These are phyloP conservation scores for Claviceps humidiphila DNA, from an alignment of 2,329 filamentous ascomycete genomes.

Conservation along the genomic window DNA sequence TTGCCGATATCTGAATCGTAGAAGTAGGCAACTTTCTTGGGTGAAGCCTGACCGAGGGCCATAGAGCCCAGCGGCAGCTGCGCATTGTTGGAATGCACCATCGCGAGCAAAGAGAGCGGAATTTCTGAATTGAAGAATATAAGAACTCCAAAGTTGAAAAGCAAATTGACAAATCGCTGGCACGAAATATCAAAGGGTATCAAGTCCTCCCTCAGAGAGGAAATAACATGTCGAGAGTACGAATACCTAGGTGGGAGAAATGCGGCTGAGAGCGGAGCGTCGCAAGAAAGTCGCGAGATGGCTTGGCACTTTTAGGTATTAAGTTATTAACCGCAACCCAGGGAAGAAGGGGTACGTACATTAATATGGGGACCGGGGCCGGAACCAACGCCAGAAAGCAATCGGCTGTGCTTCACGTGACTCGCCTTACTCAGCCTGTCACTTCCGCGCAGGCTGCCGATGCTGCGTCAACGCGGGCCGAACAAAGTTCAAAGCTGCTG, in stretches of 20 bases:
- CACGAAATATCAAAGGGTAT: neutral
- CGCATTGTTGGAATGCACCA: conserved; percentile 21
- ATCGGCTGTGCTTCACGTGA: conserved; percentile 8
- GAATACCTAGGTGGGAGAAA: neutral
- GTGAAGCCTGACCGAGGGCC: conserved; percentile 32
- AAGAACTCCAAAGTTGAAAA: neutral
- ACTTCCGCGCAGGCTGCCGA: conserved; percentile 6
- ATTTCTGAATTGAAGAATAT: neutral
- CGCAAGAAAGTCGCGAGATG: conserved; percentile 2
- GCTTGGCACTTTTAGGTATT: neutral
- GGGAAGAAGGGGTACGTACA: neutral
- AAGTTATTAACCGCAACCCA: neutral
- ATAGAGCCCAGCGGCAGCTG: conserved; percentile 28
- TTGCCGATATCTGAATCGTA: conserved; percentile 98
- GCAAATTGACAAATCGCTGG: neutral
- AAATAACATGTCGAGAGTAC: neutral
- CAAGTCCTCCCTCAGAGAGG: neutral
- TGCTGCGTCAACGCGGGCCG: conserved; percentile 6
- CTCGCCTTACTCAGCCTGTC: conserved; percentile 9
- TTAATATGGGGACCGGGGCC: too few species aligned
- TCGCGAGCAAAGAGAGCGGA: conserved; percentile 8
- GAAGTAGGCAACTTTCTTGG: conserved; percentile 90
- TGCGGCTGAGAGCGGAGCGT: neutral
- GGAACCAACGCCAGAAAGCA: neutral
- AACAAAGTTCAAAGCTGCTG: neutral